phyloP scores from a whole-genome alignment of 2,329 filamentous ascomycete genomes.

The Colletotrichum liriopes region DNA sequence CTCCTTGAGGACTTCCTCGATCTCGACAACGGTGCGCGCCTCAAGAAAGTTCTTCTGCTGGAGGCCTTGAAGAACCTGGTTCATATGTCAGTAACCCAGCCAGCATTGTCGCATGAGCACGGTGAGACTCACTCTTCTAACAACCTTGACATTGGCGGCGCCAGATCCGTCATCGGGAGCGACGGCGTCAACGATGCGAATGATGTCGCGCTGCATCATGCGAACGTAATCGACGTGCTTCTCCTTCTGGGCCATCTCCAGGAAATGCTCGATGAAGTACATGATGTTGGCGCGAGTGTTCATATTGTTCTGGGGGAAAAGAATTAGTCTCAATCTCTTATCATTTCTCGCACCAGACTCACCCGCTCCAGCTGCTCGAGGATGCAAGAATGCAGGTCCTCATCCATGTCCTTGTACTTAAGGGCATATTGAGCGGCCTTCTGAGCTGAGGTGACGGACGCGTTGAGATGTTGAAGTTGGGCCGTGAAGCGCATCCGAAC shows the following conservation, averaged over 20 bases:
- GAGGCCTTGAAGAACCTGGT: slow-evolving; percentile 77
- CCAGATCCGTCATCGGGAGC: slow-evolving; percentile 89
- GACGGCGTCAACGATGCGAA: slow-evolving; percentile 92
- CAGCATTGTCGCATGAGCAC: not conserved
- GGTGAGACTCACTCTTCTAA: slow-evolving; percentile 76
- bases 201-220: slow-evolving; percentile 96
- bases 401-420: slow-evolving; percentile 94
- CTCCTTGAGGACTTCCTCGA: slow-evolving; percentile 87
- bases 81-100: slow-evolving; percentile 24
- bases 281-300: slow-evolving; percentile 98
- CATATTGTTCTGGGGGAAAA: slow-evolving; percentile 81
- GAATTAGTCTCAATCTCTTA: slow-evolving; percentile 31
- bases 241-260: slow-evolving; percentile 86
- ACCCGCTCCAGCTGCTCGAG: slow-evolving; percentile 93
- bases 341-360: slow-evolving; percentile 46
- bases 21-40: slow-evolving; percentile 81
- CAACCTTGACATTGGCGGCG: slow-evolving; percentile 94
- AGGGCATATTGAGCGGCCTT: slow-evolving; percentile 97
- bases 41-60: slow-evolving; percentile 81
- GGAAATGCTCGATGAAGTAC: slow-evolving; percentile 97
- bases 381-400: slow-evolving; percentile 97
- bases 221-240: slow-evolving; percentile 86
- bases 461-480: slow-evolving; percentile 91
- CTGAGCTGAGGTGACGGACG: slow-evolving; percentile 88
- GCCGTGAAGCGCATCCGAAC: slow-evolving; percentile 97